Evolutionary conservation across 345 rosid species (phyloP).

Genomic region (Litchi chinensis): DNA sequence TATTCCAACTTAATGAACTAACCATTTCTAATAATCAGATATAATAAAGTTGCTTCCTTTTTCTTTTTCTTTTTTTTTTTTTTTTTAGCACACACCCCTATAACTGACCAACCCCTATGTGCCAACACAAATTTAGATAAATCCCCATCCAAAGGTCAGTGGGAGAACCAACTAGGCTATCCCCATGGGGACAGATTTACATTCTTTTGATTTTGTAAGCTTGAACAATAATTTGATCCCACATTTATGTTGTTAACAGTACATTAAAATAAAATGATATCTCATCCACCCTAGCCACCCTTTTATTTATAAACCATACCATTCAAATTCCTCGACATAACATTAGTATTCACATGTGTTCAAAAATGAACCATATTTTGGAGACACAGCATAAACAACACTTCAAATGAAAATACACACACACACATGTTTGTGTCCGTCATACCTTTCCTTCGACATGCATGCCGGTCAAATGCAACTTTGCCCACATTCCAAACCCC

Average conservation of each 20-base stretch:
- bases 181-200: background rate
- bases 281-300: background rate
- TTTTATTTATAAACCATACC: background rate
- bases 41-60: background rate
- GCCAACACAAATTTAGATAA: background rate
- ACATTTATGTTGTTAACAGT: background rate
- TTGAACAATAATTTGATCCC: background rate
- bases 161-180: background rate
- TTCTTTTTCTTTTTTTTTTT: too few species aligned
- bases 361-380: background rate
- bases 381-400: background rate
- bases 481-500: slow-evolving; percentile 94
- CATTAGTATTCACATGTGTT: background rate
- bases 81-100: background rate
- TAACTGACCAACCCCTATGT: background rate
- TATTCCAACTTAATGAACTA: background rate
- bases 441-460: slow-evolving; percentile 95
- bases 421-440: background rate
- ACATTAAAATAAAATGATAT: slow-evolving; percentile 5
- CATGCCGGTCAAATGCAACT: slow-evolving; percentile 91
- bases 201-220: background rate
- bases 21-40: too few species aligned
- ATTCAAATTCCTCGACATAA: background rate
- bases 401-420: background rate
- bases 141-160: background rate